Conservation (phyloP, 2,329 filamentous ascomycete species). For the Curvularia lunata region DNA sequence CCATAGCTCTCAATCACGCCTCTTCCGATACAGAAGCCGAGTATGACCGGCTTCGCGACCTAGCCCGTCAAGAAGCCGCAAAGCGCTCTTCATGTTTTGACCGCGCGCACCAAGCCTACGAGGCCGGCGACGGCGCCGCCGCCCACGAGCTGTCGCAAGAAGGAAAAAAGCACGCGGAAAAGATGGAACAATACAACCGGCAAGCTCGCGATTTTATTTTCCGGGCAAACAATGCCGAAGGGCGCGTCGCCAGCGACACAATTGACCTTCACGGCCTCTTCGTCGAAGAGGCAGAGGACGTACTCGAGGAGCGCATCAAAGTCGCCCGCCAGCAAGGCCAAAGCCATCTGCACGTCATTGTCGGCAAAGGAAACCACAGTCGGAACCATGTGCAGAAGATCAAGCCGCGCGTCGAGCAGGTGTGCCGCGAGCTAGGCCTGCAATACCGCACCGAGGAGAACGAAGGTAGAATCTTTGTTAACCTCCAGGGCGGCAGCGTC, state of each 20-base stretch:
- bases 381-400: conserved; percentile 85
- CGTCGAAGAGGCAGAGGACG: conserved; percentile 92
- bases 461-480: conserved; percentile 85
- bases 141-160: conserved; percentile 85
- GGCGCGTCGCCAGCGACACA: conserved; percentile 76
- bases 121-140: conserved; percentile 77
- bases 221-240: conserved; percentile 85
- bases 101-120: conserved; percentile 73
- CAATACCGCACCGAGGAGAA: conserved; percentile 88
- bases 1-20: conserved; percentile 45
- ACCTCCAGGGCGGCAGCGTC: conserved; percentile 73
- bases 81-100: conserved; percentile 82
- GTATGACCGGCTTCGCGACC: conserved; percentile 87
- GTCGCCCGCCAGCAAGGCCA: conserved; percentile 76
- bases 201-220: conserved; percentile 96
- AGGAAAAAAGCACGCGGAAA: conserved; percentile 80
- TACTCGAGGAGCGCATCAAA: conserved; percentile 83
- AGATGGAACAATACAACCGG: conserved; percentile 87
- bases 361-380: conserved; percentile 93
- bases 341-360: conserved; percentile 89
- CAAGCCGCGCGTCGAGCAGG: conserved; percentile 89
- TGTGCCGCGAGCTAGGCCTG: conserved; percentile 83
- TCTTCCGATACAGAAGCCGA: conserved; percentile 68
- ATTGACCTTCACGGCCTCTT: conserved; percentile 96
- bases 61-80: conserved; percentile 79